Evolutionary conservation across 495 filamentous ascomycete genomes (phyloP), one percentile per base, ranked within the genome.

Genomic region (Daldinia caldariorum): DNA sequence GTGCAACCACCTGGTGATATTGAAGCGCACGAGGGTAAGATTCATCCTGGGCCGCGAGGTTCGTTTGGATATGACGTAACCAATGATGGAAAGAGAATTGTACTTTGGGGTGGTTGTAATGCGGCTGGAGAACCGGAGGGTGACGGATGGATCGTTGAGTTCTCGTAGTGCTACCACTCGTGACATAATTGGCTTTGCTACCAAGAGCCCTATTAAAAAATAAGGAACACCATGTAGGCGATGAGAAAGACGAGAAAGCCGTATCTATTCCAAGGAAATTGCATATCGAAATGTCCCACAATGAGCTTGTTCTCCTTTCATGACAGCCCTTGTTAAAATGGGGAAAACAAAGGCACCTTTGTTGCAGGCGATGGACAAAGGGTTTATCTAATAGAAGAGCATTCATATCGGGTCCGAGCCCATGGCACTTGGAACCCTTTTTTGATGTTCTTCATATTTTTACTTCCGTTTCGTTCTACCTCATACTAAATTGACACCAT

Each of bases 51-150:
- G 0, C 84, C 84, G 16, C 74, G 85, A 47, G 80, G 75, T 1
- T 79, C 73, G 59, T 84, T 86, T 64, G 85, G 77, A 0, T 79
- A 77, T 32, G 82, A 80, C 66, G 66, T 75, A 6, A 81, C 81
- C 29, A 34, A 76, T 16, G 79, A 79, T 61, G 81, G 83, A 32
- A 76, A 73, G 55, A 80, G 74, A 0, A 75, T 86, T 3, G 76
- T 86, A 34, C 16, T 87, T 4, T 88, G 85, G 85, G 85, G 86
- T 34, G 85, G 86, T 0, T 55, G 80, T 6, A 82, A 86, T 72
- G 78, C 79, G 9, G 80, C 81, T 47, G 83, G 83, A 4, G 81
- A 84, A 64, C 71, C 58, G 13, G 81, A 85, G 67, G 82, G 79
- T 0, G 84, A 87, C 74, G 85, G 84, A 16, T 87, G 85, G 85